Conservation (phyloP, 257 asterid species). For the Solanum sejunctum region DNA sequence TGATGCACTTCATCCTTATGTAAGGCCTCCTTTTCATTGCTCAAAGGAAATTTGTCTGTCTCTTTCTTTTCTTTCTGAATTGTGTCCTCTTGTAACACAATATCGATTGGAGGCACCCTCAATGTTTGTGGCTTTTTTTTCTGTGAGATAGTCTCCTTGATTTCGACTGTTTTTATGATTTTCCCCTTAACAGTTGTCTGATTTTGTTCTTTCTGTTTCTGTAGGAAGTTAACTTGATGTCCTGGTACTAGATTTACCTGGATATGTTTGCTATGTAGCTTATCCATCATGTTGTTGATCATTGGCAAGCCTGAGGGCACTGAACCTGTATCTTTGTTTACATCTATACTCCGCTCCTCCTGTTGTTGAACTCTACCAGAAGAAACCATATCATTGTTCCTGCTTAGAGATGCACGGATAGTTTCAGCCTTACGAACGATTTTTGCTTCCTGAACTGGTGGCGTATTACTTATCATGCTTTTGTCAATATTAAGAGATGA, state of each 20-base stretch:
- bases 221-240: conserved; percentile 5
- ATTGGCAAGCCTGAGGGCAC: not conserved
- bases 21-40: conserved; percentile 16
- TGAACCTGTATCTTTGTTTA: conserved; percentile 1
- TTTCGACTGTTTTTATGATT: conserved; percentile 3
- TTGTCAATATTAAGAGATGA: not conserved
- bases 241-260: conserved; percentile 17
- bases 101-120: not conserved
- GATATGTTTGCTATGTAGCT: conserved; percentile 11
- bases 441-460: conserved; percentile 16
- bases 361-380: conserved; percentile 13
- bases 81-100: not conserved
- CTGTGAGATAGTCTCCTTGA: conserved; percentile 7
- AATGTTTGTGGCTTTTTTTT: conserved; percentile 13
- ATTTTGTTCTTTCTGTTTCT: conserved; percentile 21
- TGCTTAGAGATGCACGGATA: conserved; percentile 1
- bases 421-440: conserved; percentile 14
- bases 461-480: not conserved
- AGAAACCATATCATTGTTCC: conserved; percentile 6
- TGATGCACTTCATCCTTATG: conserved; percentile 13
- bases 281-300: conserved; percentile 4
- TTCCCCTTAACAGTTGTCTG: conserved; percentile 11
- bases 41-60: conserved; percentile 12
- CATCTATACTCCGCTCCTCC: conserved; percentile 11
- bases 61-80: conserved; percentile 20